phyloP scores from a whole-genome alignment of 2,329 filamentous ascomycete species.

The Penicillium capsulatum region DNA sequence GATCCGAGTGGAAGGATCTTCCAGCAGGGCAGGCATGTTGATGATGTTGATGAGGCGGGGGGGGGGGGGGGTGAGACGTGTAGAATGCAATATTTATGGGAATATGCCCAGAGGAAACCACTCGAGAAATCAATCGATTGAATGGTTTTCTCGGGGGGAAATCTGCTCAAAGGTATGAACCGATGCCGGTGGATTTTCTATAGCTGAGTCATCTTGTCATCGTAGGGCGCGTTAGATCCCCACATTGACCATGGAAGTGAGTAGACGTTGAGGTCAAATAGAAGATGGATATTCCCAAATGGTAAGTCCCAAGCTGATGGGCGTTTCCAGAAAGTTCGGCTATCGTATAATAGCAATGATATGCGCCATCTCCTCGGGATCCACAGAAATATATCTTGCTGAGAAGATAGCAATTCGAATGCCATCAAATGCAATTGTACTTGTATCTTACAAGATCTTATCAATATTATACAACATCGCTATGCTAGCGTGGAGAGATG shows the following conservation, averaged over 20 bases:
- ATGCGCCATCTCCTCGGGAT: not conserved
- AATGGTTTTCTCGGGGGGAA: no score
- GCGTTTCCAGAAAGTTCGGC: no score
- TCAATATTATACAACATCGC: not conserved
- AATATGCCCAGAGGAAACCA: not conserved
- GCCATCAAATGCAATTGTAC: no score
- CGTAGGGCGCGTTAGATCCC: conserved; percentile 15
- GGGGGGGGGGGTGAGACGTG: no score
- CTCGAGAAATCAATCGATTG: no score
- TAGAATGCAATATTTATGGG: no score
- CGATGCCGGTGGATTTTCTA: not conserved
- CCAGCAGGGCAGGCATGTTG: conserved; percentile 36
- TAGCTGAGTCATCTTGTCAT: conserved; percentile 20
- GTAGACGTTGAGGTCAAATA: not conserved
- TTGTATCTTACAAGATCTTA: not conserved
- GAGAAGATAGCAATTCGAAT: no score
- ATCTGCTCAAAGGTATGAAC: no score
- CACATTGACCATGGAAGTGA: conserved; percentile 1
- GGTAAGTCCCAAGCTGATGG: no score
- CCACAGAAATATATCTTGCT: not conserved
- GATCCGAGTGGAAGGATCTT: conserved; percentile 31
- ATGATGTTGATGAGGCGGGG: no score
- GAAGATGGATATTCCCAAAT: no score
- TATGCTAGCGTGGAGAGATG: conserved; percentile 13
- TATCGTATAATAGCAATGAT: no score